Evolutionary conservation across 2,329 filamentous ascomycete species (phyloP), one percentile per base, ranked within the genome.

Genomic region (Fusarium floridanum): DNA sequence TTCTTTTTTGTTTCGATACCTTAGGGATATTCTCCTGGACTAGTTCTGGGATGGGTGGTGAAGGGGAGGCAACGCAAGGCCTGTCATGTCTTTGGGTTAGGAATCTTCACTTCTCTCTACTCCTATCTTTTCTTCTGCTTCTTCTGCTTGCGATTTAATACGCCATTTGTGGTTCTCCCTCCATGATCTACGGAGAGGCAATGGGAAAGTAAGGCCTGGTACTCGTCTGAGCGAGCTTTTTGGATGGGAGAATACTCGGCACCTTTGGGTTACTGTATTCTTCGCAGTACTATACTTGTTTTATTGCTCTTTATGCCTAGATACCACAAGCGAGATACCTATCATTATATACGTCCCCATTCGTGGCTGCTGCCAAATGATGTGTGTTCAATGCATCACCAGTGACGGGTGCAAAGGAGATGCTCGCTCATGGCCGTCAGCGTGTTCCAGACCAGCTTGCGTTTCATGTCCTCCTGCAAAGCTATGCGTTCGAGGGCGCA

Each of bases 401-500:
- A 95, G 81, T 95, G 93, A 62, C 91, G 86, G 60, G 91, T 90
- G 74, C 89, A 89, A 5, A 95, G 81, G 22, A 95, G 80, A 82
- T 92, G 89, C 79, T 94, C 92, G 73, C 90, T 89, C 87, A 92
- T 91, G n/a, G 85, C 84, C 45, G 88, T 88, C 65, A 93, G 82
- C 64, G 92, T 85, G 56, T 89, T 88, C 86, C 93, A 95, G 16
- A 95, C 88, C 76, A 94, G 92, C 84, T 96, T 97, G 66, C 95
- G 88, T 85, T 97, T 97, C 85, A 97, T 89, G 7, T 94, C 93
- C 83, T 98, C 95, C 66, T 93, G 89, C n/a, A 97, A 85, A 1
- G 93, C 91, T 74, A 99, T 93, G 77, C 95, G 92, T 84, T 99
- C 97, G 69, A 98, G 86, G 3, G 95, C 92, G 79, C 93, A 92